Conservation (phyloP, 108 stramenopile genomes). For the Parietichytrium sp. region DNA sequence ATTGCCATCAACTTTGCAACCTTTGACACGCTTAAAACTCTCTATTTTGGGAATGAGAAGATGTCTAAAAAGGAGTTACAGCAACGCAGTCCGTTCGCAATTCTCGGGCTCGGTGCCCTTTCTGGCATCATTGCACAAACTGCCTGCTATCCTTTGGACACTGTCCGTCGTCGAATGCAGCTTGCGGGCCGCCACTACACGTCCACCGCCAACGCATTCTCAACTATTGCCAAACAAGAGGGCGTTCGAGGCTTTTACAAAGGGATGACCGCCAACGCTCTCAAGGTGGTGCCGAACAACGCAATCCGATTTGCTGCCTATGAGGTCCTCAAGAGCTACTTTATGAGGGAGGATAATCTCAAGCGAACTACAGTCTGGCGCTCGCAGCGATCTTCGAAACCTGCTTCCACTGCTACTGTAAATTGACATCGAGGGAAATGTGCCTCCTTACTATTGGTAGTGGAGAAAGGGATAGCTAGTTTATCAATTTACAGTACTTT, state of each 20-base stretch:
- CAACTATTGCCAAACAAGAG: constrained; percentile 35
- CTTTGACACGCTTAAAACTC: constrained; percentile 36
- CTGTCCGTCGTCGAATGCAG: constrained; percentile 41
- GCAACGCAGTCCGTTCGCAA: neutral
- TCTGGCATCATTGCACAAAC: constrained; percentile 31
- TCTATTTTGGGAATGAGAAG: neutral
- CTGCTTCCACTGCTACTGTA: too few species aligned
- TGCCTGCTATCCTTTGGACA: constrained; percentile 36
- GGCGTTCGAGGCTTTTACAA: constrained; percentile 26
- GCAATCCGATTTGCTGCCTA: constrained; percentile 35
- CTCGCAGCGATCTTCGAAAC: neutral
- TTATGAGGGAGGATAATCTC: constrained; percentile 10
- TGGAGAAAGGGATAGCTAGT: too few species aligned
- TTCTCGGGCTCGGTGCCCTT: constrained; percentile 13
- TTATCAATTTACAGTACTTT: too few species aligned
- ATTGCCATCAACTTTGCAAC: constrained; percentile 29
- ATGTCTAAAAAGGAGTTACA: constrained; percentile 35
- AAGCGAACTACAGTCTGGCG: neutral
- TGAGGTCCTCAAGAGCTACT: constrained; percentile 36
- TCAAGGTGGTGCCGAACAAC: constrained; percentile 36
- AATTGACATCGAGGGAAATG: too few species aligned
- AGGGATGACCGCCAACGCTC: constrained; percentile 35
- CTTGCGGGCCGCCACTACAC: neutral
- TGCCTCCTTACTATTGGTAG: too few species aligned
- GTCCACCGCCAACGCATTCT: neutral